phyloP scores from a whole-genome alignment of 1,284 basidiomycete genomes.

The Bjerkandera adusta region DNA sequence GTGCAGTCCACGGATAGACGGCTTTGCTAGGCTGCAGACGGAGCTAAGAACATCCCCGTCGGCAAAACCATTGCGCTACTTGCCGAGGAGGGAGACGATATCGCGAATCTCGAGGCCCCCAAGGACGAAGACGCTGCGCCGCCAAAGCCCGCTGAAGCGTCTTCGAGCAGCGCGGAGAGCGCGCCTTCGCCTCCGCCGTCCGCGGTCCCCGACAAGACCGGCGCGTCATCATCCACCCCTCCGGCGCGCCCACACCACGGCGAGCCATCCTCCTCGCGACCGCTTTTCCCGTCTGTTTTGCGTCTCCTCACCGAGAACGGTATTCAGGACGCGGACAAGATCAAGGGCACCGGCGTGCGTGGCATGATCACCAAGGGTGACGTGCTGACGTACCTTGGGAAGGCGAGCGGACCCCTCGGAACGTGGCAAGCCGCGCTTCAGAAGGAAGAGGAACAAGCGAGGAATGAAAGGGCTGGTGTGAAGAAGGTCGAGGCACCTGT shows the following conservation, averaged over 20 bases:
- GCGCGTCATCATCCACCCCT: constrained; percentile 27
- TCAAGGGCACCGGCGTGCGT: constrained; percentile 78
- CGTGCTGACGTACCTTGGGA: constrained; percentile 78
- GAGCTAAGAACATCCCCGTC: constrained; percentile 84
- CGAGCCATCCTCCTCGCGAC: constrained; percentile 51
- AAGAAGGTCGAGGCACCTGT: constrained; percentile 22
- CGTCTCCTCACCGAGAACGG: constrained; percentile 64
- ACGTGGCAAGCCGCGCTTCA: constrained; percentile 54
- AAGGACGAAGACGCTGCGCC: constrained; percentile 41
- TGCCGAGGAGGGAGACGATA: constrained; percentile 96
- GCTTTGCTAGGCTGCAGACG: constrained; percentile 63
- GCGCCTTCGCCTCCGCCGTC: constrained; percentile 32
- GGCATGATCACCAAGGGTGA: constrained; percentile 94
- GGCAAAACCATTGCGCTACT: constrained; percentile 89
- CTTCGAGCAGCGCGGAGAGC: constrained; percentile 28
- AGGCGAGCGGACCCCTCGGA: constrained; percentile 75
- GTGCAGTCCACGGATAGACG: constrained; percentile 2
- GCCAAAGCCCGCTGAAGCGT: constrained; percentile 21
- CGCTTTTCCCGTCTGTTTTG: constrained; percentile 77
- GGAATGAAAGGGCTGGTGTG: constrained; percentile 26
- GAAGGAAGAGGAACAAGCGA: constrained; percentile 35
- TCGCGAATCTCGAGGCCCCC: constrained; percentile 80
- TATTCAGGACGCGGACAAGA: constrained; percentile 52
- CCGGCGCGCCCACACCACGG: constrained; percentile 27
- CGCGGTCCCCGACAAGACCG: constrained; percentile 23